These are phyloP conservation scores for Manihot esculenta DNA, from an alignment of 441 rosid genomes.

Conservation along the genomic window DNA sequence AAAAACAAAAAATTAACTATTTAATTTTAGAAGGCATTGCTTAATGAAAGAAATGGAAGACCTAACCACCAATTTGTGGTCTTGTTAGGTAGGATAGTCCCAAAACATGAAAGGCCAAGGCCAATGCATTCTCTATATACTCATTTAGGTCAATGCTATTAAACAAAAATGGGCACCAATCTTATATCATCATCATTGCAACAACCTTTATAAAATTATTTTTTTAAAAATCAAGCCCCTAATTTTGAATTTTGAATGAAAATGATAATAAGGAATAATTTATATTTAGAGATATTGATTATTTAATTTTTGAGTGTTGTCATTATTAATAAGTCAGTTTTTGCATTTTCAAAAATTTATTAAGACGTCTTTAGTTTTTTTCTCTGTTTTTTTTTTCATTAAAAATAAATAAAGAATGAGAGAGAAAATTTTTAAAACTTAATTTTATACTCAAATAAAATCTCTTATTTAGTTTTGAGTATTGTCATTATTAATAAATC, in stretches of 20 bases:
- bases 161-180: constrained; percentile 14
- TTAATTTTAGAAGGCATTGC: not conserved
- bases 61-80: not conserved
- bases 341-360: too few species aligned
- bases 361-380: too few species aligned
- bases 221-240: not conserved
- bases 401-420: too few species aligned
- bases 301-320: too few species aligned
- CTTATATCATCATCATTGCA: constrained; percentile 35
- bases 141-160: constrained; percentile 17
- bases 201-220: not conserved
- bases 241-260: not conserved
- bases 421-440: too few species aligned
- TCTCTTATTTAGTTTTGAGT: too few species aligned
- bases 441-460: too few species aligned
- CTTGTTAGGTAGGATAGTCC: constrained; percentile 18
- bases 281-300: too few species aligned
- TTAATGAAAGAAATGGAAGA: constrained; percentile 3
- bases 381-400: too few species aligned
- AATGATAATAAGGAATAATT: not conserved
- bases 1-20: too few species aligned
- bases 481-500: too few species aligned
- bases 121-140: not conserved
- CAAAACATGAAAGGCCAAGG: not conserved
- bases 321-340: too few species aligned